phyloP scores from a whole-genome alignment of 768 basidiomycete genomes.

The Kwoniella bestiolae region DNA sequence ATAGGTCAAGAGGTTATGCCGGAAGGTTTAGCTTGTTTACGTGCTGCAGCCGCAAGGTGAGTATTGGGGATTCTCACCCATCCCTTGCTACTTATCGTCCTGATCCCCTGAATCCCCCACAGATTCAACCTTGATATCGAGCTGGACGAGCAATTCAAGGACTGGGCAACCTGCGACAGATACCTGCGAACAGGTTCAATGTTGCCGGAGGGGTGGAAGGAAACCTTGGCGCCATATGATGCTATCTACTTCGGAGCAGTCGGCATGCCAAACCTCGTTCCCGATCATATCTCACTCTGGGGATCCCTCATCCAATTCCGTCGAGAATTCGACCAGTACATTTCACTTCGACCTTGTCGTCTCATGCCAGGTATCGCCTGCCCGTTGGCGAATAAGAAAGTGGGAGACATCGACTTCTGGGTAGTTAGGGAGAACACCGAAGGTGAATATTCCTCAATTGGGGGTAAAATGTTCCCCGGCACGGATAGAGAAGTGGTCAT shows the following conservation, averaged over 20 bases:
- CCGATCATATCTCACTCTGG: constrained; percentile 68
- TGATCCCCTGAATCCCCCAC: constrained; percentile 29
- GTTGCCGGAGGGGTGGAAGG: constrained; percentile 57
- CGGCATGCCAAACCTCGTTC: constrained; percentile 61
- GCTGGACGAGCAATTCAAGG: constrained; percentile 59
- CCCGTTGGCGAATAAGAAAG: constrained; percentile 60
- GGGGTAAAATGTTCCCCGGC: constrained; percentile 35
- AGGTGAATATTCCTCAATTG: constrained; percentile 99
- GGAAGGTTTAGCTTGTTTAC: constrained; percentile 61
- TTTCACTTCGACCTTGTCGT: constrained; percentile 60
- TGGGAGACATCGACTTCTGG: constrained; percentile 62
- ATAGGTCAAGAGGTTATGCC: constrained; percentile 65
- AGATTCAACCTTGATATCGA: constrained; percentile 61
- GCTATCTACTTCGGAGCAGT: constrained; percentile 61
- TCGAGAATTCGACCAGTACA: constrained; percentile 64
- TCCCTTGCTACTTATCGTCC: constrained; percentile 27
- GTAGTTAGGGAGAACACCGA: constrained; percentile 97
- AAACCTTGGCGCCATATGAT: constrained; percentile 36
- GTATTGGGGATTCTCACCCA: neutral
- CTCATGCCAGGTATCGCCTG: constrained; percentile 63
- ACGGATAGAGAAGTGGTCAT: constrained; percentile 34
- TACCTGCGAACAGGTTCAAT: constrained; percentile 62
- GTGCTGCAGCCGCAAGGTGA: constrained; percentile 51
- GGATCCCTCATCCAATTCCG: constrained; percentile 63
- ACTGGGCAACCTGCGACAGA: constrained; percentile 39